Evolutionary conservation across 139 green algal species (phyloP).

Genomic region (Haematococcus sp.): DNA sequence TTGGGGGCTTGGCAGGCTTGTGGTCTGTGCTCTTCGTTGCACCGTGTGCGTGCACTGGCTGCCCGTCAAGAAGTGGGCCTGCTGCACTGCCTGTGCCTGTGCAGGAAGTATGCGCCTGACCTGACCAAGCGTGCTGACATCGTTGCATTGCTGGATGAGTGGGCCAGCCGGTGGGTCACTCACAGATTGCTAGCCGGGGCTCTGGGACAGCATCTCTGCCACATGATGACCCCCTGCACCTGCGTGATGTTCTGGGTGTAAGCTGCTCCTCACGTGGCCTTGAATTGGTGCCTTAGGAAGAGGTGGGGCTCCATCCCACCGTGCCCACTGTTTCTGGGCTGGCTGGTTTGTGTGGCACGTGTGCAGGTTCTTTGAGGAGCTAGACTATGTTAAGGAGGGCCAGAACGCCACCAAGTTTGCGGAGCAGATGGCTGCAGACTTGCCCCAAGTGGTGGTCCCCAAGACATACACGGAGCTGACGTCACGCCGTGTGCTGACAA

Average conservation of each 20-base stretch:
- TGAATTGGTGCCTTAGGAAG: neutral
- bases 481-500: conserved; percentile 74
- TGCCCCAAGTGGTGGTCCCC: conserved; percentile 97
- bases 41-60: too few relatives aligned
- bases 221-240: neutral
- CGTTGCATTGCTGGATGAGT: conserved; percentile 96
- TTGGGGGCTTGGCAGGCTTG: too few relatives aligned
- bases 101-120: conserved; percentile 8
- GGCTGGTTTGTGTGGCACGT: too few relatives aligned
- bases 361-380: conserved; percentile 26
- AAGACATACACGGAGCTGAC: conserved; percentile 81
- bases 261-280: neutral
- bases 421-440: conserved; percentile 80
- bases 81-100: neutral
- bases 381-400: conserved; percentile 94
- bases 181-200: too few relatives aligned
- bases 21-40: too few relatives aligned
- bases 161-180: conserved; percentile 68
- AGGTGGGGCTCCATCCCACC: too few relatives aligned
- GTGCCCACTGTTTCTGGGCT: too few relatives aligned
- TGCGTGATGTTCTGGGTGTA: neutral
- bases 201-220: too few relatives aligned
- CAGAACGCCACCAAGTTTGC: conserved; percentile 85
- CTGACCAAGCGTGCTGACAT: conserved; percentile 68
- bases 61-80: too few relatives aligned